Percentiles rank a stretch among this genome's conserved stretches.
These are phyloP conservation scores for Irpex sp. DNA, from an alignment of 1,284 basidiomycete species.

Conservation along the genomic window DNA sequence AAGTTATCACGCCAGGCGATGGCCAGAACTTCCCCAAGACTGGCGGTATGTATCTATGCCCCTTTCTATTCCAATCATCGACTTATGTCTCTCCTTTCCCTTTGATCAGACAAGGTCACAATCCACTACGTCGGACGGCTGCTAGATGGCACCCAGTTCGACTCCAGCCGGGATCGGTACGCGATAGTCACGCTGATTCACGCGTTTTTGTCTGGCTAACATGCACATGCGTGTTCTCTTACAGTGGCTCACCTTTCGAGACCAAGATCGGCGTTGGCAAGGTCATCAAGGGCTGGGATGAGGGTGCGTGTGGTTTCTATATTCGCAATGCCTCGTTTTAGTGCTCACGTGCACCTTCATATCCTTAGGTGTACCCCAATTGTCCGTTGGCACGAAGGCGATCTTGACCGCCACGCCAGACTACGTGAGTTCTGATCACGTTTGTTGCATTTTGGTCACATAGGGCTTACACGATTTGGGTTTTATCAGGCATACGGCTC, in stretches of 20 bases:
- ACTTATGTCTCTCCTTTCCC: conserved; percentile 4
- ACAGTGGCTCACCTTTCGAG: conserved; percentile 58
- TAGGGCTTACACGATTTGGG: no score
- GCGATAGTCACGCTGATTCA: conserved; percentile 14
- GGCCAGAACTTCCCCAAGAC: conserved; percentile 40
- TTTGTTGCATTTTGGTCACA: neutral
- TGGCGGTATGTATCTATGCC: conserved; percentile 37
- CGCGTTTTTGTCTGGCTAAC: neutral
- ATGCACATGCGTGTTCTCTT: neutral
- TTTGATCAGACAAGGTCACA: conserved; percentile 40
- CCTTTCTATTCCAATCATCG: conserved; percentile 4
- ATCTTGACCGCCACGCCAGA: conserved; percentile 63
- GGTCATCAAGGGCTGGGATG: conserved; percentile 91
- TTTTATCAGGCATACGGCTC: conserved; percentile 58
- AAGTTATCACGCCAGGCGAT: conserved; percentile 41
- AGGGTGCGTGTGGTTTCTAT: conserved; percentile 53
- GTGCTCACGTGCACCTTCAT: conserved; percentile 8
- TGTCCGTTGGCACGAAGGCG: conserved; percentile 80
- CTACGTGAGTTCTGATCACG: conserved; percentile 46
- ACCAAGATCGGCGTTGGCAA: conserved; percentile 78
- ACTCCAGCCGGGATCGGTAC: conserved; percentile 67
- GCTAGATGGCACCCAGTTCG: conserved; percentile 56
- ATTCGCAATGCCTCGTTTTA: neutral
- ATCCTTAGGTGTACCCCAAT: conserved; percentile 61
- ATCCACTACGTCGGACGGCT: conserved; percentile 78